Conservation (phyloP, 108 stramenopile species). For the Nitzschia sp. region DNA sequence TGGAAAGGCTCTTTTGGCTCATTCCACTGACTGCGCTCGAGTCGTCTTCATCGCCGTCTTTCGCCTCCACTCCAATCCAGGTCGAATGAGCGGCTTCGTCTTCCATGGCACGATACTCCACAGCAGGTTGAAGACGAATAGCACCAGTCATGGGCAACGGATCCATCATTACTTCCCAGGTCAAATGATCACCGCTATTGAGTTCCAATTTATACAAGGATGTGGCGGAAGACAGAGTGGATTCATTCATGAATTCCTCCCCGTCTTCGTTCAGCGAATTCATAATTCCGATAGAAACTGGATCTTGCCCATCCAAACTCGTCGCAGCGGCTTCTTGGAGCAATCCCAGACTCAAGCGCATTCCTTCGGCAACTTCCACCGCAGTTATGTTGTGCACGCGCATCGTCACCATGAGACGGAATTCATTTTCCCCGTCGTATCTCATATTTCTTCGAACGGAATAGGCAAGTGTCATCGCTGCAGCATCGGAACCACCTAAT, state of each 20-base stretch:
- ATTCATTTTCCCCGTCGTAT: conserved; percentile 53
- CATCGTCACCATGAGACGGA: conserved; percentile 38
- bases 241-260: conserved; percentile 15
- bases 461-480: conserved; percentile 32
- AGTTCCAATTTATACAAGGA: conserved; percentile 57
- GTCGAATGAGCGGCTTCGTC: conserved; percentile 47
- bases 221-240: conserved; percentile 33
- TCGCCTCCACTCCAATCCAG: conserved; percentile 43
- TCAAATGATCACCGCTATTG: conserved; percentile 63
- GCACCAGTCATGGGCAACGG: conserved; percentile 43
- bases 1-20: conserved; percentile 1
- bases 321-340: conserved; percentile 48
- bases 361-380: conserved; percentile 44
- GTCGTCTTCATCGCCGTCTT: conserved; percentile 33
- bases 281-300: conserved; percentile 27
- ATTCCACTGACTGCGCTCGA: conserved; percentile 22
- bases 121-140: conserved; percentile 42
- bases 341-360: conserved; percentile 50
- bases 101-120: conserved; percentile 65
- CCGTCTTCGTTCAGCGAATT: conserved; percentile 15
- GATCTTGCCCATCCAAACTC: conserved; percentile 43
- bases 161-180: conserved; percentile 61
- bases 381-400: conserved; percentile 45
- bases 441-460: conserved; percentile 35
- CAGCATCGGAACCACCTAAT: conserved; percentile 47